Base-by-base conservation (phyloP, 495 filamentous ascomycete genomes). In the Aspergillus hancockii region DNA sequence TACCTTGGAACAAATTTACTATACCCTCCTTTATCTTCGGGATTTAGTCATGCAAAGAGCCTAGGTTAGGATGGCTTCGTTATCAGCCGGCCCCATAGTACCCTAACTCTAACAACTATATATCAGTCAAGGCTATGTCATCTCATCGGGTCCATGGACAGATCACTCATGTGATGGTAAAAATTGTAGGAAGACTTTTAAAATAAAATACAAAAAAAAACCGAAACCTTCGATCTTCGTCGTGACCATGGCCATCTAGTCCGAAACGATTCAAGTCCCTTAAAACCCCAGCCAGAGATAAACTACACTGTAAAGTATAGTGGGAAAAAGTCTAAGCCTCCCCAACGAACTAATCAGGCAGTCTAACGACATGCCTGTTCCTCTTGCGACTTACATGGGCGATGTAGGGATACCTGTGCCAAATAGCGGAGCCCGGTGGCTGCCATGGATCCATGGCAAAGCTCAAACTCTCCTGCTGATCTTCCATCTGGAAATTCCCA, bases 391-490 rank as follows among this genome's bases (percentile, higher is more conserved):
- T 41, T 41, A 14, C 16, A 41, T 12, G 38, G 38, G 38, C n/a
- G 25, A 28, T 28, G 55, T 40, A 46, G 32, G 34, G 38, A 52
- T 28, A 55, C 47, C 45, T 46, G 38, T 41, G 22, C 49, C 47
- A 54, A 25, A 23, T 25, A 31, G 49, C 45, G 58, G 50, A 55
- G 49, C 58, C 54, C 51, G 47, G 57, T 60, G 54, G 64, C 59
- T 62, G 56, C 59, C 54, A 59, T 50, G 45, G 56, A 52, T 60
- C 62, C 62, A 63, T 63, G 66, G 58, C 32, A 62, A 59, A 40
- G 56, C 34, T 40, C 50, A 50, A 62, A 64, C 53, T 60, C 54
- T 54, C 40, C 38, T 52, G 60, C 57, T 52, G 66, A 68, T 68
- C 62, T 58, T 60, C 62, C 57, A 54, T 57, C 57, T 59, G 49